These are phyloP conservation scores for Talaromyces sp. DNA, from an alignment of 2,329 filamentous ascomycete species.

Conservation along the genomic window DNA sequence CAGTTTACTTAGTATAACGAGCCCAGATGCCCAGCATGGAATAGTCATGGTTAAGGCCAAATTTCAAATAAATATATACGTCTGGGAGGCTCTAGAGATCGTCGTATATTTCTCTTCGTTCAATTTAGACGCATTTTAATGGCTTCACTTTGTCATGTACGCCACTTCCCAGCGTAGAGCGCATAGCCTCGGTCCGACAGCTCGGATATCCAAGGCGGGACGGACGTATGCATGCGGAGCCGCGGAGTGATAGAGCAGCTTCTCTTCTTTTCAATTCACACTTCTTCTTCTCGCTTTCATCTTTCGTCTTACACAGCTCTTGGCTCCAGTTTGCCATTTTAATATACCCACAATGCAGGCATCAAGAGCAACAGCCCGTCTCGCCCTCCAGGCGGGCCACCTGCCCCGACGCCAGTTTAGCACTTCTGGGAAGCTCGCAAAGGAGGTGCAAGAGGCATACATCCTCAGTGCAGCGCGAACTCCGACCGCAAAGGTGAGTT, in stretches of 20 bases:
- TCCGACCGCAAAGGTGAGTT: constrained; percentile 73
- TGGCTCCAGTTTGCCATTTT: background rate
- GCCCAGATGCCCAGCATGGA: background rate
- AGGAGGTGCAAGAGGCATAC: constrained; percentile 84
- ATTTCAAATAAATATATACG: background rate
- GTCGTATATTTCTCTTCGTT: background rate
- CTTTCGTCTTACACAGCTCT: constrained; percentile 1
- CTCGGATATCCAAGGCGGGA: constrained; percentile 21
- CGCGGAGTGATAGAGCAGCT: constrained; percentile 10
- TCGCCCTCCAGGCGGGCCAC: constrained; percentile 35
- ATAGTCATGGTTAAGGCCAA: background rate
- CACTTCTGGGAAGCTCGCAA: constrained; percentile 40
- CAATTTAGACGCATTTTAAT: background rate
- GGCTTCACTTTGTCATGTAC: background rate
- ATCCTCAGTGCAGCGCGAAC: constrained; percentile 87
- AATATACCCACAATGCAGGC: constrained; percentile 15
- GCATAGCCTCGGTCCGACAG: constrained; percentile 23
- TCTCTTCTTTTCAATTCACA: constrained; percentile 1
- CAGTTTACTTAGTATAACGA: background rate
- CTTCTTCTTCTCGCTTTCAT: background rate
- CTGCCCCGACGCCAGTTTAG: constrained; percentile 48
- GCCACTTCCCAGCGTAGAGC: background rate
- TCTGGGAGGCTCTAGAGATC: background rate
- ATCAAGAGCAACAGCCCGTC: constrained; percentile 21
- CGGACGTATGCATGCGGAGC: background rate